A percentile compares a stretch with the other conserved stretches of the same genome.
Evolutionary conservation across 768 basidiomycete genomes (phyloP).

Genomic region (Thelephora ganbajun): DNA sequence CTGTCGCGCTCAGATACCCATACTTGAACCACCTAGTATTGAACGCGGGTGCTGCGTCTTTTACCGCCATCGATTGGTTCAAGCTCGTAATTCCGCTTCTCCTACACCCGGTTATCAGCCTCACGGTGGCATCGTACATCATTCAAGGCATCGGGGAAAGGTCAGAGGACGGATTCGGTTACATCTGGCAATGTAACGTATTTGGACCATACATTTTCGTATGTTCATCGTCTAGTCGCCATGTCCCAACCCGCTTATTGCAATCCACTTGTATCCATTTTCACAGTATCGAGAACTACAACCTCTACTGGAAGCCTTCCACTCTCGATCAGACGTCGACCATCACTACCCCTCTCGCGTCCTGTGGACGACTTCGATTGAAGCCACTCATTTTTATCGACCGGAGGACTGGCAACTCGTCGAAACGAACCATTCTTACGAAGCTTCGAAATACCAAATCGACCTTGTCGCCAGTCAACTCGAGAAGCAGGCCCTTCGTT

Average conservation of each 20-base stretch:
- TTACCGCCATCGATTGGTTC: conserved; percentile 38
- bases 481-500: conserved; percentile 26
- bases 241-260: background rate
- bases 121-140: conserved; percentile 44
- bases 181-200: conserved; percentile 76
- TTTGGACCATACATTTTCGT: conserved; percentile 75
- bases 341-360: conserved; percentile 37
- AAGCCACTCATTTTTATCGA: conserved; percentile 42
- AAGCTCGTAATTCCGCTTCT: conserved; percentile 32
- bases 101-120: conserved; percentile 26
- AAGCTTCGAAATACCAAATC: conserved; percentile 63
- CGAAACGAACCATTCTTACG: conserved; percentile 48
- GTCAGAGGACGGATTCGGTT: conserved; percentile 60
- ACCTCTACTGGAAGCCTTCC: conserved; percentile 27
- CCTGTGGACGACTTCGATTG: conserved; percentile 70
- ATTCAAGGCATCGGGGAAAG: conserved; percentile 42
- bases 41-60: conserved; percentile 65
- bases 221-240: conserved; percentile 14
- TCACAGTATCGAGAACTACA: conserved; percentile 50
- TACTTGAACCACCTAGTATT: conserved; percentile 72
- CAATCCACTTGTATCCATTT: background rate
- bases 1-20: conserved; percentile 37
- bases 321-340: background rate
- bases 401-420: conserved; percentile 60
- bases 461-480: conserved; percentile 50